phyloP scores from a whole-genome alignment of 2,329 filamentous ascomycete genomes.

The Blastomyces percursus region DNA sequence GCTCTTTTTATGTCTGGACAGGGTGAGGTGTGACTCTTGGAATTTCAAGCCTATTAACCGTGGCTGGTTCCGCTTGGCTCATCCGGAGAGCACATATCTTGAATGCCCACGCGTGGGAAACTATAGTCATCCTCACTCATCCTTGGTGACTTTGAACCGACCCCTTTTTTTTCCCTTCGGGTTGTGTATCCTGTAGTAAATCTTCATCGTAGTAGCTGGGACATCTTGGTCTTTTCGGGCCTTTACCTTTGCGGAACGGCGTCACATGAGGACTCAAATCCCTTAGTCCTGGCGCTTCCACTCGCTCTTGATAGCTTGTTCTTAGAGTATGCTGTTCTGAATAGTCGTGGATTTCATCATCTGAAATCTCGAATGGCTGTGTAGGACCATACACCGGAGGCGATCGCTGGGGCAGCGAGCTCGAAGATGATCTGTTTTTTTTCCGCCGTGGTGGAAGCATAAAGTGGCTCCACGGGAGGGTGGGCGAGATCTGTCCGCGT shows the following conservation, averaged over 20 bases:
- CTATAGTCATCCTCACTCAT: neutral
- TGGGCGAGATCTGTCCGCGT: neutral
- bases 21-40: neutral
- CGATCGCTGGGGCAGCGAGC: neutral
- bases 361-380: constrained; percentile 3
- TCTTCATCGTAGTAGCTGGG: constrained; percentile 13
- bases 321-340: neutral
- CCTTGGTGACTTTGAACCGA: neutral
- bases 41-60: neutral
- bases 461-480: neutral
- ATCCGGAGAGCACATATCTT: neutral
- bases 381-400: neutral
- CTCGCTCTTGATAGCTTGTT: neutral
- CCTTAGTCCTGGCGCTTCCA: neutral
- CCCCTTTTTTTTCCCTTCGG: neutral
- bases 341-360: neutral
- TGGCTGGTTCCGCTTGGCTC: neutral
- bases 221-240: constrained; percentile 8
- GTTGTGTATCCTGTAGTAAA: neutral
- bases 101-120: neutral
- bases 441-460: constrained; percentile 3
- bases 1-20: neutral
- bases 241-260: constrained; percentile 10
- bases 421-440: neutral
- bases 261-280: constrained; percentile 12